Evolutionary conservation across 768 basidiomycete genomes (phyloP).

Genomic region (Leccinum disarticulatum): DNA sequence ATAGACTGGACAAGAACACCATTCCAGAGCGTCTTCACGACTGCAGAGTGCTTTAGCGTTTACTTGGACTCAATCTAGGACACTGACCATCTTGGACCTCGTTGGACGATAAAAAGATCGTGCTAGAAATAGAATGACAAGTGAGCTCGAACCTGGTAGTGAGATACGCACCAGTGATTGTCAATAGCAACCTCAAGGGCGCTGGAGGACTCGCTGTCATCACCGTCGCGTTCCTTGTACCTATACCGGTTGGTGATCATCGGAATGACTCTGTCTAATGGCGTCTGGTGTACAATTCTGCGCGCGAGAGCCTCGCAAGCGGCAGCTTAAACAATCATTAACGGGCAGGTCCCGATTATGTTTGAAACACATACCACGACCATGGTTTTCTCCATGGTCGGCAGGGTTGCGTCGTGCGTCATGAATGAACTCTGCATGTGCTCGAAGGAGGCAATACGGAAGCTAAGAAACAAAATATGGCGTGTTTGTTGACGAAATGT

Average conservation of each 20-base stretch:
- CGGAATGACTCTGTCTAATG: slow-evolving; percentile 59
- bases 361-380: slow-evolving; percentile 55
- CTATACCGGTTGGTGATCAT: slow-evolving; percentile 81
- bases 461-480: slow-evolving; percentile 44
- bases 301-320: slow-evolving; percentile 87
- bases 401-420: slow-evolving; percentile 82
- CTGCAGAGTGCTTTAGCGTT: slow-evolving; percentile 37
- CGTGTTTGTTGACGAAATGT: neutral
- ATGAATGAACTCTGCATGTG: slow-evolving; percentile 75
- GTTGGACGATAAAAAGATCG: slow-evolving; percentile 80
- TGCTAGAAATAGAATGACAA: slow-evolving; percentile 39
- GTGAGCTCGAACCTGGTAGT: neutral
- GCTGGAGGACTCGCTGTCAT: slow-evolving; percentile 69
- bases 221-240: slow-evolving; percentile 72
- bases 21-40: slow-evolving; percentile 79
- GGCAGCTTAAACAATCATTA: slow-evolving; percentile 45
- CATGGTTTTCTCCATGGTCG: slow-evolving; percentile 82
- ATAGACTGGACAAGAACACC: slow-evolving; percentile 81
- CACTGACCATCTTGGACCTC: slow-evolving; percentile 78
- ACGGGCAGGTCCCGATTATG: neutral
- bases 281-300: slow-evolving; percentile 68
- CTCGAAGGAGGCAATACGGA: slow-evolving; percentile 78
- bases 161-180: slow-evolving; percentile 65
- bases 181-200: slow-evolving; percentile 92
- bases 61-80: neutral